phyloP scores from a whole-genome alignment of 129 eudicot genomes.

The Pittosporum tobira region DNA sequence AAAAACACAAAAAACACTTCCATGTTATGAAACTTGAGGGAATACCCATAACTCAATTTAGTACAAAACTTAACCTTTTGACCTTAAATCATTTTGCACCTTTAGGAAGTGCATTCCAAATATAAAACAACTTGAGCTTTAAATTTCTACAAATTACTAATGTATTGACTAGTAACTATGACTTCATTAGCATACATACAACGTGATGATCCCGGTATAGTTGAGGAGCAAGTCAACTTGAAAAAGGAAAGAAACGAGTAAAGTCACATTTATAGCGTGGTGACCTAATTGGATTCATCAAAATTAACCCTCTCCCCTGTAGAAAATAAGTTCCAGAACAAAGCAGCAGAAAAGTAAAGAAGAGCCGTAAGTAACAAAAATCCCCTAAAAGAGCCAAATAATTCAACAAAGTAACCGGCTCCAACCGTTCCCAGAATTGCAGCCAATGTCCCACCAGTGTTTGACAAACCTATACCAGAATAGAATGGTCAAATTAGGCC shows the following conservation, averaged over 20 bases:
- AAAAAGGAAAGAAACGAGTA: no score
- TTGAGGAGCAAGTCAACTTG: background rate
- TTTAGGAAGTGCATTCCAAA: no score
- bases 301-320: slow-evolving; percentile 85
- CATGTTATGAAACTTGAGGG: no score
- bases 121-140: no score
- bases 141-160: no score
- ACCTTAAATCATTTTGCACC: no score
- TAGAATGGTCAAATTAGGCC: slow-evolving; percentile 4
- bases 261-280: background rate
- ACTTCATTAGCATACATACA: no score
- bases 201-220: background rate
- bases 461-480: slow-evolving; percentile 58
- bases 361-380: slow-evolving; percentile 73
- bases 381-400: slow-evolving; percentile 84
- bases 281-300: slow-evolving; percentile 40
- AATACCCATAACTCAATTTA: no score
- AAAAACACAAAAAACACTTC: no score
- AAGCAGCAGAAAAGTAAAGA: slow-evolving; percentile 60
- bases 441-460: slow-evolving; percentile 86
- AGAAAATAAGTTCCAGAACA: slow-evolving; percentile 60
- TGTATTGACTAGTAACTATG: no score
- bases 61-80: no score
- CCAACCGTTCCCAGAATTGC: slow-evolving; percentile 96
- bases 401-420: slow-evolving; percentile 87